Conservation (phyloP, 2,329 filamentous ascomycete genomes). For the Phialemonium atrogriseum region DNA sequence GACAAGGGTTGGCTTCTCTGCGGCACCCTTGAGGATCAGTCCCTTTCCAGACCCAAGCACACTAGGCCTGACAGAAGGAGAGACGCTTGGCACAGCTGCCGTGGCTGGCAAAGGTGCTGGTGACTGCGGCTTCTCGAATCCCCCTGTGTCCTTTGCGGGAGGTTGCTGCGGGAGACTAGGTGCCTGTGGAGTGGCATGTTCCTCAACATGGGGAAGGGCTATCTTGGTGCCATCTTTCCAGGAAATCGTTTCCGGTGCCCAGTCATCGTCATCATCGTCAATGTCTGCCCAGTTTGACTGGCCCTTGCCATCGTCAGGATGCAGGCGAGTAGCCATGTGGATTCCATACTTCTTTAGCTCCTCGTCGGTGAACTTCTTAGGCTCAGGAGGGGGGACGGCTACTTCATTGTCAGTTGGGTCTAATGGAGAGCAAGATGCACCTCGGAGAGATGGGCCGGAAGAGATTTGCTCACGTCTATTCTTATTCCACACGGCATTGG, state of each 20-base stretch:
- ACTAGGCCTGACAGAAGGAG: constrained; percentile 34
- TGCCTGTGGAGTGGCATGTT: constrained; percentile 24
- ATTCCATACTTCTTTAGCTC: constrained; percentile 83
- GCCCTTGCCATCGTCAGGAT: constrained; percentile 64
- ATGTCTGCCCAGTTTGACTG: constrained; percentile 86
- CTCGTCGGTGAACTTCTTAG: constrained; percentile 79
- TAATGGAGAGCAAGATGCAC: too few relatives aligned
- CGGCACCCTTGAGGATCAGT: constrained; percentile 56
- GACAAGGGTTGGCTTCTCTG: constrained; percentile 65
- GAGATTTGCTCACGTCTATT: constrained; percentile 58
- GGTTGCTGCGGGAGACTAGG: constrained; percentile 16
- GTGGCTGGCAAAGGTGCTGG: constrained; percentile 20
- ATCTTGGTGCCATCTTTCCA: constrained; percentile 87
- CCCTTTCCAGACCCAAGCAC: constrained; percentile 48
- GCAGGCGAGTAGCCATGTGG: constrained; percentile 71
- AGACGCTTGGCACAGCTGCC: constrained; percentile 14
- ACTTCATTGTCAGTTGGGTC: constrained; percentile 12
- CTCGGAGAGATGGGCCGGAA: constrained; percentile 3
- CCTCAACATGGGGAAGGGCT: constrained; percentile 57
- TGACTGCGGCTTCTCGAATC: constrained; percentile 35
- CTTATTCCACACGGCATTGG: constrained; percentile 79
- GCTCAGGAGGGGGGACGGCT: constrained; percentile 59
- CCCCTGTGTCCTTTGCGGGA: constrained; percentile 16
- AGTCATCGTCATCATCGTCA: constrained; percentile 81
- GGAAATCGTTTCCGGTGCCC: constrained; percentile 75